Percentiles rank a stretch among this genome's conserved stretches.
phyloP scores from a whole-genome alignment of 2,329 filamentous ascomycete species.

The Penicillium sp. region DNA sequence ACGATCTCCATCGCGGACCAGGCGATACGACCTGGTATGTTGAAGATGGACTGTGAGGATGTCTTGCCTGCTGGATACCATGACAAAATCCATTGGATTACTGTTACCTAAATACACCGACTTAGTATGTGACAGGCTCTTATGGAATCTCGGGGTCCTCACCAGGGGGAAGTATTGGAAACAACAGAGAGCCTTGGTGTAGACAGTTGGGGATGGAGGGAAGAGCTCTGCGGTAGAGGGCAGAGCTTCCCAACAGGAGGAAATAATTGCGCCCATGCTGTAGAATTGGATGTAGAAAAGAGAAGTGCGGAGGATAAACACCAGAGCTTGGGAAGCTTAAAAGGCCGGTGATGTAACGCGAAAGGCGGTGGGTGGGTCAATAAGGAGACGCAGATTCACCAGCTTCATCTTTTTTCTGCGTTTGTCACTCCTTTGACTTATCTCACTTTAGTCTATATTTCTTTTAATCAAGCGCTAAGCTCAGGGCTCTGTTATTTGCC shows the following conservation, averaged over 20 bases:
- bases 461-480: not conserved
- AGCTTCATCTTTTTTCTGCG: not conserved
- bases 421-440: not conserved
- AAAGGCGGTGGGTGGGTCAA: slow-evolving; percentile 7
- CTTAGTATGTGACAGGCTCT: slow-evolving; percentile 10
- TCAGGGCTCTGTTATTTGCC: too few relatives aligned
- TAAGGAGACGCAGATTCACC: not conserved
- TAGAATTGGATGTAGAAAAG: not conserved
- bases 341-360: slow-evolving; percentile 5
- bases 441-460: not conserved
- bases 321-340: slow-evolving; percentile 1
- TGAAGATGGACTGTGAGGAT: slow-evolving; percentile 68
- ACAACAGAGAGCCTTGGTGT: slow-evolving; percentile 33
- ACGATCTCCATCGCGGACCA: slow-evolving; percentile 89
- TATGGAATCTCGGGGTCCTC: slow-evolving; percentile 19
- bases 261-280: slow-evolving; percentile 27
- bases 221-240: slow-evolving; percentile 35
- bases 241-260: slow-evolving; percentile 24
- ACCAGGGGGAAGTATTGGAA: slow-evolving; percentile 48
- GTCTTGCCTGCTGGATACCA: slow-evolving; percentile 95
- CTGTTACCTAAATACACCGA: slow-evolving; percentile 59
- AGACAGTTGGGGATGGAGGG: slow-evolving; percentile 42
- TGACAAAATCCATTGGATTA: slow-evolving; percentile 70
- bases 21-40: slow-evolving; percentile 81
- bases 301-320: not conserved